Evolutionary conservation across 1,284 basidiomycete species (phyloP).

Genomic region (Boletus smithii): DNA sequence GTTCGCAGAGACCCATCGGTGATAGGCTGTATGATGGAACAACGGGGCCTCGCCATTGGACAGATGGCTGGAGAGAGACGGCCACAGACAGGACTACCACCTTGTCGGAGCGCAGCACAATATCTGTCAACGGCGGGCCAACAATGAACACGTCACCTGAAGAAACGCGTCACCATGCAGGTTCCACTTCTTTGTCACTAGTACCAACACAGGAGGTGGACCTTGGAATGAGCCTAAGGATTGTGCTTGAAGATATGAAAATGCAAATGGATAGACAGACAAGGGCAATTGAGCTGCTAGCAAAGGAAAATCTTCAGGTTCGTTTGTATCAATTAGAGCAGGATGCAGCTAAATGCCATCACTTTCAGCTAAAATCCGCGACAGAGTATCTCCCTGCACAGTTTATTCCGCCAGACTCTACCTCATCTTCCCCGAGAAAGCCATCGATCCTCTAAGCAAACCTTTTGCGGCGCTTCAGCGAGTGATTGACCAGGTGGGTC

Average conservation of each 20-base stretch:
- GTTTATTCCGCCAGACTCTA: conserved; percentile 13
- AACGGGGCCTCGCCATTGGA: conserved; percentile 13
- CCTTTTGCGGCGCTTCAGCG: not conserved
- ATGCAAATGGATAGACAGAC: conserved; percentile 34
- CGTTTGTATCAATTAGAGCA: conserved; percentile 1
- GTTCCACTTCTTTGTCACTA: conserved; percentile 14
- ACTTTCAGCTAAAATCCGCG: conserved; percentile 21
- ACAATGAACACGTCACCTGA: conserved; percentile 10
- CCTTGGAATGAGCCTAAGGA: conserved; percentile 25
- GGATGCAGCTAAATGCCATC: conserved; percentile 10
- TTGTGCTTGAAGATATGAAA: conserved; percentile 33
- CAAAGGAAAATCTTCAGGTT: conserved; percentile 35
- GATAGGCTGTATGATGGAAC: conserved; percentile 12
- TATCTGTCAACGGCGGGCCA: conserved; percentile 10
- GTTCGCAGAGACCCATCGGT: conserved; percentile 16
- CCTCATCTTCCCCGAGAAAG: conserved; percentile 20
- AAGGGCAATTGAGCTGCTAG: conserved; percentile 28
- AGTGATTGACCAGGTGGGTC: conserved; percentile 4
- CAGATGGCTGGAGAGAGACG: conserved; percentile 16
- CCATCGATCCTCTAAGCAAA: conserved; percentile 10
- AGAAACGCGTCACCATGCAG: conserved; percentile 13
- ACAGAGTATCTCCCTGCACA: conserved; percentile 17
- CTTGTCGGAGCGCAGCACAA: conserved; percentile 15
- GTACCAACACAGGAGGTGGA: conserved; percentile 21
- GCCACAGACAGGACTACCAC: conserved; percentile 12